Evolutionary conservation across 164 flowering plant species (phyloP).

Genomic region (Aristolochia fimbriata): DNA sequence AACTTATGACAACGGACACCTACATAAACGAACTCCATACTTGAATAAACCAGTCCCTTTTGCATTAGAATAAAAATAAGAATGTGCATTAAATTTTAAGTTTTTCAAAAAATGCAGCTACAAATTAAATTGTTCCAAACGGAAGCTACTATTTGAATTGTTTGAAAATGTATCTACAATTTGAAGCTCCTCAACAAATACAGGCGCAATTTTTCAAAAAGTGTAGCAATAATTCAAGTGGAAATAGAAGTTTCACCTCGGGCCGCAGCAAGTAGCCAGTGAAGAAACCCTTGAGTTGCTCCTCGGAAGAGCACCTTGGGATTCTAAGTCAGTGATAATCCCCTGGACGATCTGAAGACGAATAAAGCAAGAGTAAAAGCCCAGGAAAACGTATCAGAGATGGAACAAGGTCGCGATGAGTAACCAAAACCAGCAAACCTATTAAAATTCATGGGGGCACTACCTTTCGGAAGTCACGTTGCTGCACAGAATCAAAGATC

Average conservation of each 20-base stretch:
- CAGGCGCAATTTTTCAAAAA: too few species aligned
- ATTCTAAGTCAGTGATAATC: constrained; percentile 90
- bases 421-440: neutral
- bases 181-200: too few species aligned
- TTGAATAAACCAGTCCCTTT: too few species aligned
- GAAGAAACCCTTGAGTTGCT: constrained; percentile 99
- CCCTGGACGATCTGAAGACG: constrained; percentile 79
- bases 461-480: constrained; percentile 97
- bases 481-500: constrained; percentile 93
- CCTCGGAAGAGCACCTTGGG: constrained; percentile 96
- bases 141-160: too few species aligned
- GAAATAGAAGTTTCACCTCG: constrained; percentile 42
- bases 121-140: too few species aligned
- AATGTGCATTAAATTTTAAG: too few species aligned
- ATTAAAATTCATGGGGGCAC: neutral
- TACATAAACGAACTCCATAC: too few species aligned
- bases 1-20: too few species aligned
- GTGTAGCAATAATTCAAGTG: neutral
- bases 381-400: neutral
- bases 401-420: neutral
- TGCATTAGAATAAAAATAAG: too few species aligned
- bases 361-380: neutral
- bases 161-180: too few species aligned
- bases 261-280: constrained; percentile 98
- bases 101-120: too few species aligned